Evolutionary conservation across 306 rosid species (phyloP).

Genomic region (Prunus salicina): DNA sequence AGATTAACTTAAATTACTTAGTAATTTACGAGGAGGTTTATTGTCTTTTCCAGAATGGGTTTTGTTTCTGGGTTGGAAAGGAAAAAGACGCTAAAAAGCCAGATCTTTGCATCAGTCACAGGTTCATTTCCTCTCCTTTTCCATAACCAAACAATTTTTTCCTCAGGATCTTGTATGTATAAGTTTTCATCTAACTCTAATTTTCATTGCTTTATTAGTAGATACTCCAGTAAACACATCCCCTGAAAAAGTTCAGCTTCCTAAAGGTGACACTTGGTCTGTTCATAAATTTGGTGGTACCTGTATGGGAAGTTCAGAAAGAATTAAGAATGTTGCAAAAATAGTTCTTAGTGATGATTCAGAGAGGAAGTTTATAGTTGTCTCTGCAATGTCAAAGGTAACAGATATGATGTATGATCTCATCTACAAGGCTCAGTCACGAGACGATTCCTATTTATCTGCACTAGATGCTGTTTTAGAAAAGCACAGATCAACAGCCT

Average conservation of each 20-base stretch:
- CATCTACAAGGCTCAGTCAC: constrained; percentile 81
- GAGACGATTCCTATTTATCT: constrained; percentile 71
- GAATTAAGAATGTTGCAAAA: constrained; percentile 79
- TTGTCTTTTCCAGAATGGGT: constrained; percentile 18
- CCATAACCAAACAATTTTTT: no score
- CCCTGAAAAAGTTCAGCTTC: constrained; percentile 51
- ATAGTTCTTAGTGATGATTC: constrained; percentile 71
- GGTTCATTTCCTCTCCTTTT: constrained; percentile 20
- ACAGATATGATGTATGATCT: constrained; percentile 98
- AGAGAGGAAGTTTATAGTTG: constrained; percentile 78
- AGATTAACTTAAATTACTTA: background rate
- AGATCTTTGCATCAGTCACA: constrained; percentile 25
- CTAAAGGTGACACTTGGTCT: constrained; percentile 81
- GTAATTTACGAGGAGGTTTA: background rate
- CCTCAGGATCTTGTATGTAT: background rate
- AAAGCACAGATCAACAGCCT: constrained; percentile 78
- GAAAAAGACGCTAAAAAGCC: constrained; percentile 13
- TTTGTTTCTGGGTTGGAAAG: constrained; percentile 11
- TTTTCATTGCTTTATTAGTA: constrained; percentile 18
- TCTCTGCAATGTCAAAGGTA: constrained; percentile 96
- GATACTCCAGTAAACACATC: constrained; percentile 43
- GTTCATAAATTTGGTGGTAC: constrained; percentile 99
- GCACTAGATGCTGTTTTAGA: constrained; percentile 77
- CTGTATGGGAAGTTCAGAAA: constrained; percentile 79
- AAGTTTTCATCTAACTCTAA: background rate